Conservation (phyloP, 2,329 filamentous ascomycete species). For the Clonostachys rosea region DNA sequence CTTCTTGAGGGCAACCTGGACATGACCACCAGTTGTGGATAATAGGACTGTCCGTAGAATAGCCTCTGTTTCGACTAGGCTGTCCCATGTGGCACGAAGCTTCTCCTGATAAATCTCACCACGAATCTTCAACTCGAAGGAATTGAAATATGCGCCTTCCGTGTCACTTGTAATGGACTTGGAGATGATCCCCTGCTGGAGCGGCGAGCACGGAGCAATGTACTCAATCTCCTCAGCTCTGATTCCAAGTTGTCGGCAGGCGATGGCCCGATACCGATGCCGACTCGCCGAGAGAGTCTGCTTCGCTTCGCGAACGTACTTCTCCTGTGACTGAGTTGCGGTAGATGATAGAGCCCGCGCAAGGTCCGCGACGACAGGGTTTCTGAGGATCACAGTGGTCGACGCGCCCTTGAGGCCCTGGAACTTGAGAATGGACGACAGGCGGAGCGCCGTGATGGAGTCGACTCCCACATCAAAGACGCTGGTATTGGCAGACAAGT, state of each 20-base stretch:
- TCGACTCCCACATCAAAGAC: constrained; percentile 86
- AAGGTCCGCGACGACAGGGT: constrained; percentile 45
- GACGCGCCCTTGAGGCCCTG: constrained; percentile 56
- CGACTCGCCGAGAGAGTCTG: constrained; percentile 60
- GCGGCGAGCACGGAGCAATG: constrained; percentile 76
- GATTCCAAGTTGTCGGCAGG: constrained; percentile 48
- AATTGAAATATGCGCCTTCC: constrained; percentile 68
- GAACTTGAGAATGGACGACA: constrained; percentile 60
- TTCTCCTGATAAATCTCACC: constrained; percentile 32
- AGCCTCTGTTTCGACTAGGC: constrained; percentile 45
- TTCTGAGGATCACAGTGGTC: constrained; percentile 63
- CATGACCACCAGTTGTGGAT: constrained; percentile 67
- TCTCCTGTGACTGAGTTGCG: not conserved
- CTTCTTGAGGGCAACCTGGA: constrained; percentile 62
- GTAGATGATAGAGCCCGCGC: constrained; percentile 23
- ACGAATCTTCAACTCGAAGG: constrained; percentile 58
- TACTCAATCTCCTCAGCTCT: constrained; percentile 56
- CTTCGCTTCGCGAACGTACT: constrained; percentile 38
- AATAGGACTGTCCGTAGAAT: constrained; percentile 72
- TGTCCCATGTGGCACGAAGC: constrained; percentile 54
- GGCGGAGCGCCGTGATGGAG: constrained; percentile 75
- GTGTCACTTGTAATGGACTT: constrained; percentile 53
- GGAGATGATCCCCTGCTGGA: constrained; percentile 84
- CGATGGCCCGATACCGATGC: constrained; percentile 51
- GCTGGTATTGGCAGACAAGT: constrained; percentile 53